Conservation (phyloP, 225 moss, liverwort and hornwort species). For the Polytrichum formosum region DNA sequence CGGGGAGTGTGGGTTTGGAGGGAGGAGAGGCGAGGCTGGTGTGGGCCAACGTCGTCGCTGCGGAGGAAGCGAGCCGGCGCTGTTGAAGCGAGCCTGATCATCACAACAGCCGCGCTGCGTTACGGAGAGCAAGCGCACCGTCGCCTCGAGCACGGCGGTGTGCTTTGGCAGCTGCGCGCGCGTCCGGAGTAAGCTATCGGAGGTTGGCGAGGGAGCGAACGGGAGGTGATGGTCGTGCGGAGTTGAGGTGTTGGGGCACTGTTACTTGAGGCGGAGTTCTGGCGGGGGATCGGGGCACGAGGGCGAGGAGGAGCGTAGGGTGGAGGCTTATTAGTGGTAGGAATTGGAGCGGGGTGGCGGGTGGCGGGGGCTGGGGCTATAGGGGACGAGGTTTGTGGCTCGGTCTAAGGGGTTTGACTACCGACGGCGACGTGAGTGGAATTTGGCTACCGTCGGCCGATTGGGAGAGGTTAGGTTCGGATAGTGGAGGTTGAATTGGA, state of each 20-base stretch:
- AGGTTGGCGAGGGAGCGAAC: conserved; percentile 8
- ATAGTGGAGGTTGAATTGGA: background rate
- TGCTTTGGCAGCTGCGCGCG: conserved; percentile 1
- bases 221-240: conserved; percentile 24
- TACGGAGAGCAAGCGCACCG: background rate
- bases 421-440: conserved; percentile 19
- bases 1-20: background rate
- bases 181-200: conserved; percentile 19
- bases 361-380: conserved; percentile 7
- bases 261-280: conserved; percentile 10
- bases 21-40: background rate
- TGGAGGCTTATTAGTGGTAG: background rate
- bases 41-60: background rate
- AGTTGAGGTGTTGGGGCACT: background rate
- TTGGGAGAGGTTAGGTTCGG: background rate
- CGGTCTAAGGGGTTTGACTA: conserved; percentile 26
- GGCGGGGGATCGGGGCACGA: conserved; percentile 25
- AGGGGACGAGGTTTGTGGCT: conserved; percentile 10
- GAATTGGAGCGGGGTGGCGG: background rate
- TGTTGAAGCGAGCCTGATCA: background rate
- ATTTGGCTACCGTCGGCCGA: conserved; percentile 15
- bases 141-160: conserved; percentile 3
- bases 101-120: background rate
- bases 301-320: conserved; percentile 3
- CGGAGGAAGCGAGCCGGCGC: background rate